Percentiles rank a stretch among this genome's conserved stretches.
phyloP scores from a whole-genome alignment of 1,284 basidiomycete genomes.

The Boletus calvinii region DNA sequence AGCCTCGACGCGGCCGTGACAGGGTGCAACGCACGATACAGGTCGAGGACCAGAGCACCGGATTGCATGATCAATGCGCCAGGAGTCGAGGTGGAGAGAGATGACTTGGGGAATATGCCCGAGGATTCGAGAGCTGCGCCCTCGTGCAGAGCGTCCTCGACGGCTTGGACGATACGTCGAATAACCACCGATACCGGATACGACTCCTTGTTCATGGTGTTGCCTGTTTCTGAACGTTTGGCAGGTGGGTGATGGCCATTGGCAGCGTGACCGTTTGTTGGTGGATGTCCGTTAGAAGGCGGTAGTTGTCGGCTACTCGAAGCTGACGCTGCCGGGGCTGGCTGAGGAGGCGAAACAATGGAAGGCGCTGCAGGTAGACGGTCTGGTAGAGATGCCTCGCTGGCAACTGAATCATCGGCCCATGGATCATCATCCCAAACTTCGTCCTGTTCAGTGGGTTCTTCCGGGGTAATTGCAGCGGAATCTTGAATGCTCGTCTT shows the following conservation, averaged over 20 bases:
- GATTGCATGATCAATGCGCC: conserved; percentile 60
- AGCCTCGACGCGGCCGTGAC: conserved; percentile 59
- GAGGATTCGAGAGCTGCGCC: conserved; percentile 56
- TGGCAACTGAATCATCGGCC: conserved; percentile 42
- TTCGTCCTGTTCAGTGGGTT: conserved; percentile 34
- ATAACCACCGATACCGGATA: conserved; percentile 59
- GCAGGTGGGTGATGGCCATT: conserved; percentile 19
- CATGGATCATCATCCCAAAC: conserved; percentile 66
- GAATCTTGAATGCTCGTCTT: conserved; percentile 11
- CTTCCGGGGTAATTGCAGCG: conserved; percentile 25
- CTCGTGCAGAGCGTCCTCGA: conserved; percentile 59
- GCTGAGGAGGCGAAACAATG: conserved; percentile 46
- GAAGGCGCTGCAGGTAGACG: conserved; percentile 29
- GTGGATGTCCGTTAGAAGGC: conserved; percentile 7
- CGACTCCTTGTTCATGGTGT: conserved; percentile 44
- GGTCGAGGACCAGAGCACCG: conserved; percentile 69
- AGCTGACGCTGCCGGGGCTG: conserved; percentile 13
- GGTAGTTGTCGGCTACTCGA: conserved; percentile 49
- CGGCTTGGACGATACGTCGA: conserved; percentile 56
- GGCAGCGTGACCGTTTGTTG: conserved; percentile 32
- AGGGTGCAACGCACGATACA: conserved; percentile 84
- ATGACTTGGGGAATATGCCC: conserved; percentile 44
- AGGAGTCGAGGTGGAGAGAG: conserved; percentile 33
- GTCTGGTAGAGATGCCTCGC: conserved; percentile 22
- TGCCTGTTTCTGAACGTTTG: conserved; percentile 15